These are phyloP conservation scores for Micractinium conductrix DNA, from an alignment of 139 green algal species.

Conservation along the genomic window DNA sequence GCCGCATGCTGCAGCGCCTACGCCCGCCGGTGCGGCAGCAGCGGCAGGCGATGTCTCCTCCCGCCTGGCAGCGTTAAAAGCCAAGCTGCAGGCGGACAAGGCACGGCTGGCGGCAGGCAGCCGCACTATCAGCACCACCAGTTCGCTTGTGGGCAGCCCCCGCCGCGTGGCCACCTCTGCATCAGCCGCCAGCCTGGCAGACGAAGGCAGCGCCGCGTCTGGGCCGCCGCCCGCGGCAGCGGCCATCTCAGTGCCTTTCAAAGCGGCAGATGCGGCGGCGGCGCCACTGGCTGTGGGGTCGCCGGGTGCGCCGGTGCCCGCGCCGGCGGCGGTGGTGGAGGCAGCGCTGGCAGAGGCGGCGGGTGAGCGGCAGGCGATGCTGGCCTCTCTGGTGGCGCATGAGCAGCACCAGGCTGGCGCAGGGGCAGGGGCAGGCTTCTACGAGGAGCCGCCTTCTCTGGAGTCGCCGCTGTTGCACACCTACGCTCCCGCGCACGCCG, in stretches of 20 bases:
- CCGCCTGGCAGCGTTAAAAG: conserved; percentile 41
- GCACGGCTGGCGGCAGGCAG: neutral
- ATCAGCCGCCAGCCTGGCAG: conserved; percentile 8
- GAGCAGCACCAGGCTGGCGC: neutral
- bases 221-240: neutral
- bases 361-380: neutral
- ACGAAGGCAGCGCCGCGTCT: neutral
- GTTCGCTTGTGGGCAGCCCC: neutral
- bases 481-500: conserved; percentile 19
- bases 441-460: neutral
- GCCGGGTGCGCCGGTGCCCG: neutral
- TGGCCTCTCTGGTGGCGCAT: neutral
- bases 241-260: too few relatives aligned
- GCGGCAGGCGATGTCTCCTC: conserved; percentile 23
- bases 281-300: neutral
- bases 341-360: neutral
- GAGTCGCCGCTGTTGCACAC: conserved; percentile 10
- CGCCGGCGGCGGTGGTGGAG: neutral
- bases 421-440: neutral
- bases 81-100: conserved; percentile 38
- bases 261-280: neutral
- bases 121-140: conserved; percentile 5
- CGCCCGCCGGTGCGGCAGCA: neutral
- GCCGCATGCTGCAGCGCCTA: neutral
- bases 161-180: neutral